These are phyloP conservation scores for Macadamia integrifolia DNA, from an alignment of 164 flowering plant species.

Conservation along the genomic window DNA sequence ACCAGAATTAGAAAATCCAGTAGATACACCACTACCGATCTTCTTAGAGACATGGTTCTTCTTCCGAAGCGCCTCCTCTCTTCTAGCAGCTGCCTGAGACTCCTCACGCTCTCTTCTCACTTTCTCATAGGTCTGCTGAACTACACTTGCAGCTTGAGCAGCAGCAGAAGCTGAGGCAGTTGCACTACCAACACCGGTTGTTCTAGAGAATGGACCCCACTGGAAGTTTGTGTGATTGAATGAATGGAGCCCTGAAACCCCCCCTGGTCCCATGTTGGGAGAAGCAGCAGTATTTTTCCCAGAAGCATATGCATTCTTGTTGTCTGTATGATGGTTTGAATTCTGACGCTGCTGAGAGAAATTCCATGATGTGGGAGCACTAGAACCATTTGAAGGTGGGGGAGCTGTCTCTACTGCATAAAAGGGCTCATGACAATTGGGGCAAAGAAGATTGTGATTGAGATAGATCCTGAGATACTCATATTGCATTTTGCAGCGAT, in stretches of 20 bases:
- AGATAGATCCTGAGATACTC: constrained; percentile 60
- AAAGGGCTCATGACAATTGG: constrained; percentile 56
- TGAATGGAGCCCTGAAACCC: constrained; percentile 12
- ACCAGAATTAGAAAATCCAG: not conserved
- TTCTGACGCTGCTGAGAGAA: constrained; percentile 27
- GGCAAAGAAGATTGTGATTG: constrained; percentile 57
- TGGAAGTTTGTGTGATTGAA: constrained; percentile 23
- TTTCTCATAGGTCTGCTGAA: constrained; percentile 51
- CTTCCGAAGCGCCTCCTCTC: constrained; percentile 25
- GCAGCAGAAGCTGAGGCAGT: constrained; percentile 21
- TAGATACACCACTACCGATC: not conserved
- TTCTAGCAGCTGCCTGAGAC: constrained; percentile 43
- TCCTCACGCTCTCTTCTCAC: constrained; percentile 49
- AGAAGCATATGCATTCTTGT: constrained; percentile 15
- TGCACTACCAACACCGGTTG: constrained; percentile 17
- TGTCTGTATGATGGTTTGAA: constrained; percentile 20
- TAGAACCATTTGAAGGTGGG: constrained; percentile 32
- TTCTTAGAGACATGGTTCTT: constrained; percentile 20
- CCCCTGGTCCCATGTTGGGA: constrained; percentile 10
- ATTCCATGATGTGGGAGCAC: constrained; percentile 27
- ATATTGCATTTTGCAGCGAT: constrained; percentile 60
- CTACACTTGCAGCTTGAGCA: constrained; percentile 39
- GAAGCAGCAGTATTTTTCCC: constrained; percentile 16
- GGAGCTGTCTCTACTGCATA: constrained; percentile 48
- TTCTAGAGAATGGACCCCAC: constrained; percentile 38